A percentile compares a stretch with the other conserved stretches of the same genome.
These are phyloP conservation scores for Cercospora zeina DNA, from an alignment of 2,329 filamentous ascomycete genomes.

Conservation along the genomic window DNA sequence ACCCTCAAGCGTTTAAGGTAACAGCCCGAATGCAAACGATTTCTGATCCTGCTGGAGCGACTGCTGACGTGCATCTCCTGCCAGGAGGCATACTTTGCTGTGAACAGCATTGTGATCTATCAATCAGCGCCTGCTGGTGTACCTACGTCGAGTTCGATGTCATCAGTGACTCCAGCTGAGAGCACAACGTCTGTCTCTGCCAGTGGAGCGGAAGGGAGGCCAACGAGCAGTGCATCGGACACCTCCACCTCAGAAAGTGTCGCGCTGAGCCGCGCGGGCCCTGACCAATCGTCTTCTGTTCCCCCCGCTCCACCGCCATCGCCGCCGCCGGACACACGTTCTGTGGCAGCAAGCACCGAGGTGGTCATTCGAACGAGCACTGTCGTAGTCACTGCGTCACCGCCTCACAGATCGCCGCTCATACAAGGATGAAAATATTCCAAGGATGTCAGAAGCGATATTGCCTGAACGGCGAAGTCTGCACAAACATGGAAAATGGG, in stretches of 20 bases:
- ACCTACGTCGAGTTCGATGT: constrained; percentile 19
- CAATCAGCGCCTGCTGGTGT: constrained; percentile 27
- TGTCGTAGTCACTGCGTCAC: constrained; percentile 4
- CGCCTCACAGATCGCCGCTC: not conserved
- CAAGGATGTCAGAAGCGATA: not conserved
- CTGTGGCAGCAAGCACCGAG: not conserved
- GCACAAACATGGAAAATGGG: not conserved
- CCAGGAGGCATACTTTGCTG: constrained; percentile 43
- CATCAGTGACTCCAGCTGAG: constrained; percentile 26
- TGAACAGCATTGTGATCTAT: constrained; percentile 45
- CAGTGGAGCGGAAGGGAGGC: constrained; percentile 25
- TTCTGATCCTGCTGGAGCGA: not conserved
- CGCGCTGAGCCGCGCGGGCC: not conserved
- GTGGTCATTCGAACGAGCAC: constrained; percentile 6
- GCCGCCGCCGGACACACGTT: not conserved
- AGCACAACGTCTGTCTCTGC: constrained; percentile 27
- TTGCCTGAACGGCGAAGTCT: not conserved
- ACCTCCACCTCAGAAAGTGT: not conserved
- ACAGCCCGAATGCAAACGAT: not conserved
- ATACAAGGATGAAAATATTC: not conserved
- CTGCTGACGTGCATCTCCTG: not conserved
- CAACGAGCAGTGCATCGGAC: constrained; percentile 16
- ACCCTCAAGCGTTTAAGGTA: constrained; percentile 33
- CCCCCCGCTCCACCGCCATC: not conserved
- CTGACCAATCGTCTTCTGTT: not conserved